Evolutionary conservation across 2,329 filamentous ascomycete species (phyloP).

Genomic region (Metarhizium anisopliae): DNA sequence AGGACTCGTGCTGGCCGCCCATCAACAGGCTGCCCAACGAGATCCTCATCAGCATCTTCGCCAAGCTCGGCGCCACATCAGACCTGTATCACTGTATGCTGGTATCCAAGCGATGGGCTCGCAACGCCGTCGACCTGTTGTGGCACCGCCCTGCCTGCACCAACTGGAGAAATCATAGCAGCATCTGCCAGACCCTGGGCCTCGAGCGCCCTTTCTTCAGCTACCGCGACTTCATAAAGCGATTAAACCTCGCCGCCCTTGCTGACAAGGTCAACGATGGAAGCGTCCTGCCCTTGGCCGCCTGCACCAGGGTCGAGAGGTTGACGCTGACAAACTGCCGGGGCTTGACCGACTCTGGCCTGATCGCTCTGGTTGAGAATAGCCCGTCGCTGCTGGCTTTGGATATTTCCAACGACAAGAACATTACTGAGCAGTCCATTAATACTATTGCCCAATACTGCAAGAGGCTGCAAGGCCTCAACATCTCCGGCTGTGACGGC

Average conservation of each 20-base stretch:
- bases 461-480: slow-evolving; percentile 78
- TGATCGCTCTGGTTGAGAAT: slow-evolving; percentile 69
- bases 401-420: slow-evolving; percentile 78
- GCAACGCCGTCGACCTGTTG: slow-evolving; percentile 83
- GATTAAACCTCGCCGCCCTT: slow-evolving; percentile 79
- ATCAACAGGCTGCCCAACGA: slow-evolving; percentile 84
- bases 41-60: slow-evolving; percentile 87
- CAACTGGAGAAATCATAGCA: slow-evolving; percentile 71
- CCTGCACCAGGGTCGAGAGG: slow-evolving; percentile 86
- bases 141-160: slow-evolving; percentile 93
- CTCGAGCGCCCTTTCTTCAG: slow-evolving; percentile 70
- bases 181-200: slow-evolving; percentile 70
- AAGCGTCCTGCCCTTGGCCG: slow-evolving; percentile 69
- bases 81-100: slow-evolving; percentile 86
- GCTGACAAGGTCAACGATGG: slow-evolving; percentile 75
- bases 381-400: slow-evolving; percentile 78
- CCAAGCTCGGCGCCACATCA: slow-evolving; percentile 64
- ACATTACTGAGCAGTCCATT: slow-evolving; percentile 77
- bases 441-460: slow-evolving; percentile 73
- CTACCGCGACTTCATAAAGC: slow-evolving; percentile 84
- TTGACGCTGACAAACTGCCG: slow-evolving; percentile 87
- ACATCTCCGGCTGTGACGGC: slow-evolving; percentile 77
- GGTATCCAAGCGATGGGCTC: slow-evolving; percentile 88
- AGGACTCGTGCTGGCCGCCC: slow-evolving; percentile 62
- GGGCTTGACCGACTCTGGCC: slow-evolving; percentile 72